A percentile compares a stretch with the other conserved stretches of the same genome.
phyloP scores from a whole-genome alignment of 164 flowering plant genomes.

The Vitis cinerea region DNA sequence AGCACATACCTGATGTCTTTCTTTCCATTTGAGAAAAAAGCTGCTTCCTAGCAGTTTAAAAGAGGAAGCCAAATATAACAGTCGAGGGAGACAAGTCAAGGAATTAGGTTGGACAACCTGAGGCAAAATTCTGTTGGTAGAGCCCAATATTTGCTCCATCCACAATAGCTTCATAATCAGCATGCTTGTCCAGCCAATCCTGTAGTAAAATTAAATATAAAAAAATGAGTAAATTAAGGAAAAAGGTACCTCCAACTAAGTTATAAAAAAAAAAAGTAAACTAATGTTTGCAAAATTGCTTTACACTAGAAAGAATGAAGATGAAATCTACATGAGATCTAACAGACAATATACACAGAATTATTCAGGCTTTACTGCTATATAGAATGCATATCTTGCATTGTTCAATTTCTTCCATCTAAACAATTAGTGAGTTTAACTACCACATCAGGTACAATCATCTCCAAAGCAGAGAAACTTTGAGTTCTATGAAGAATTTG shows the following conservation, averaged over 20 bases:
- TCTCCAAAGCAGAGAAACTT: too few relatives aligned
- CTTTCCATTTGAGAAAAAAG: constrained; percentile 89
- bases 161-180: constrained; percentile 63
- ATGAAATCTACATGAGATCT: too few relatives aligned
- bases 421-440: too few relatives aligned
- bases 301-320: too few relatives aligned
- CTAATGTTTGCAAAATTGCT: too few relatives aligned
- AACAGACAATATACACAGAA: too few relatives aligned
- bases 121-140: constrained; percentile 82
- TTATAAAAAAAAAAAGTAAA: too few relatives aligned
- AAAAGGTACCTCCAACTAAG: not conserved
- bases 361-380: too few relatives aligned
- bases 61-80: constrained; percentile 1
- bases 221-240: not conserved
- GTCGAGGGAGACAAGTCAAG: not conserved
- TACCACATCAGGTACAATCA: too few relatives aligned
- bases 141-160: constrained; percentile 91
- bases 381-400: too few relatives aligned
- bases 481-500: too few relatives aligned
- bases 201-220: constrained; percentile 11
- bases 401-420: too few relatives aligned
- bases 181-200: constrained; percentile 75
- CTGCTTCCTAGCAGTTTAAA: constrained; percentile 58
- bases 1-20: constrained; percentile 79
- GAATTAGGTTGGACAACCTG: constrained; percentile 54